Conservation (phyloP, 768 basidiomycete species). For the Exidia glandulosa region DNA sequence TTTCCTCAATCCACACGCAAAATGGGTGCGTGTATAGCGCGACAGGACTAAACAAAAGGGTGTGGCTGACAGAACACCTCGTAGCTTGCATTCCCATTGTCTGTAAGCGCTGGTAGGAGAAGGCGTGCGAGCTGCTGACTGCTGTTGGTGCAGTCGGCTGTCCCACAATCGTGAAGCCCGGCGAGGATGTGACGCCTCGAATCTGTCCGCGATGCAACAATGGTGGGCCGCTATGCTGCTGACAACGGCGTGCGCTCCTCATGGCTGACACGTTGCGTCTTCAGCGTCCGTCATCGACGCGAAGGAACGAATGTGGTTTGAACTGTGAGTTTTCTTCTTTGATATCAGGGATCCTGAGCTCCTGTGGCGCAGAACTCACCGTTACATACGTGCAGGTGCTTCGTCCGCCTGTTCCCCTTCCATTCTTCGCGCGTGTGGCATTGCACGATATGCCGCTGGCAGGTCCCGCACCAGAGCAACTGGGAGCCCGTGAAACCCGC, state of each 20-base stretch:
- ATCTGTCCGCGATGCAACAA: conserved; percentile 68
- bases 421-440: conserved; percentile 53
- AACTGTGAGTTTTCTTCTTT: conserved; percentile 33
- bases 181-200: conserved; percentile 39
- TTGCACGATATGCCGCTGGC: conserved; percentile 64
- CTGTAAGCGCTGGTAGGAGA: conserved; percentile 15
- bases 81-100: conserved; percentile 27
- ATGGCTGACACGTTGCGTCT: not conserved
- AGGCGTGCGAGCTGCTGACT: conserved; percentile 2
- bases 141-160: conserved; percentile 45
- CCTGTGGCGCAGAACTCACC: not conserved
- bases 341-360: no score
- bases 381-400: conserved; percentile 22
- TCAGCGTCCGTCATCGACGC: conserved; percentile 52
- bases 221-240: conserved; percentile 28
- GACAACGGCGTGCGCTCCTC: not conserved
- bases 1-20: no score
- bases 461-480: conserved; percentile 31
- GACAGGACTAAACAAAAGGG: not conserved
- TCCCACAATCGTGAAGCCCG: conserved; percentile 45
- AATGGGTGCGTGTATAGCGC: not conserved
- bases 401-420: conserved; percentile 59
- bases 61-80: not conserved
- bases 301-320: conserved; percentile 63
- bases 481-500: conserved; percentile 11